Conservation (phyloP, 2,329 filamentous ascomycete genomes). For the Ophiostoma perfectum region DNA sequence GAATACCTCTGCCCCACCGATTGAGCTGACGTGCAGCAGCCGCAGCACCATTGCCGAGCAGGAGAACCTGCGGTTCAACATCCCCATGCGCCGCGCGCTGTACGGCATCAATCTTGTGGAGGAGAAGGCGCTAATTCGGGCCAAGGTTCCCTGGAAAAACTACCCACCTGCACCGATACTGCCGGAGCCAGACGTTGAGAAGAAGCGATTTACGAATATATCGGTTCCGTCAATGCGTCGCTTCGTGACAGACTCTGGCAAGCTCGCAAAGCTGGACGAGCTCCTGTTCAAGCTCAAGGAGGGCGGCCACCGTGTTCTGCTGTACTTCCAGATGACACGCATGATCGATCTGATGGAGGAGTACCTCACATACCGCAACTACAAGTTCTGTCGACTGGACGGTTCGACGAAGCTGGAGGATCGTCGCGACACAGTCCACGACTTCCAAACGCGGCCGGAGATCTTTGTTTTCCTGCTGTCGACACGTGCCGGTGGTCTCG, state of each 20-base stretch:
- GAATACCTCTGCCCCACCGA: constrained; percentile 76
- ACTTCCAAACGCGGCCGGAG: constrained; percentile 90
- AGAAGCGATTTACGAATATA: constrained; percentile 83
- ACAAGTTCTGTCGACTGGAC: constrained; percentile 95
- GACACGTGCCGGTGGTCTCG: constrained; percentile 92
- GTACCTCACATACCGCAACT: constrained; percentile 96
- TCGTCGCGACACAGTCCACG: constrained; percentile 87
- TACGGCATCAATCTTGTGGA: constrained; percentile 60
- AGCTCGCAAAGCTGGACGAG: constrained; percentile 84
- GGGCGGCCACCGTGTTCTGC: constrained; percentile 81
- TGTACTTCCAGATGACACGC: constrained; percentile 99
- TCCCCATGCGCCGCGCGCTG: constrained; percentile 65
- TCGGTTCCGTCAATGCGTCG: constrained; percentile 92
- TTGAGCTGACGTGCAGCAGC: constrained; percentile 71
- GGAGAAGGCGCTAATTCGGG: constrained; percentile 69
- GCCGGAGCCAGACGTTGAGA: constrained; percentile 72
- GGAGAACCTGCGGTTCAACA: constrained; percentile 72
- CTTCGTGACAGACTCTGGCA: constrained; percentile 96
- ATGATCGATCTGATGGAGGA: constrained; percentile 99
- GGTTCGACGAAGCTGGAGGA: constrained; percentile 97
- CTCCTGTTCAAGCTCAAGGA: constrained; percentile 86
- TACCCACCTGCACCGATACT: constrained; percentile 63
- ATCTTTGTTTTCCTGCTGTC: constrained; percentile 97
- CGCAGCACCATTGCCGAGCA: constrained; percentile 61
- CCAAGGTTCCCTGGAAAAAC: constrained; percentile 60